Evolutionary conservation across 2,329 filamentous ascomycete species (phyloP), one percentile per base, ranked within the genome.

Genomic region (Ciborinia camelliae): DNA sequence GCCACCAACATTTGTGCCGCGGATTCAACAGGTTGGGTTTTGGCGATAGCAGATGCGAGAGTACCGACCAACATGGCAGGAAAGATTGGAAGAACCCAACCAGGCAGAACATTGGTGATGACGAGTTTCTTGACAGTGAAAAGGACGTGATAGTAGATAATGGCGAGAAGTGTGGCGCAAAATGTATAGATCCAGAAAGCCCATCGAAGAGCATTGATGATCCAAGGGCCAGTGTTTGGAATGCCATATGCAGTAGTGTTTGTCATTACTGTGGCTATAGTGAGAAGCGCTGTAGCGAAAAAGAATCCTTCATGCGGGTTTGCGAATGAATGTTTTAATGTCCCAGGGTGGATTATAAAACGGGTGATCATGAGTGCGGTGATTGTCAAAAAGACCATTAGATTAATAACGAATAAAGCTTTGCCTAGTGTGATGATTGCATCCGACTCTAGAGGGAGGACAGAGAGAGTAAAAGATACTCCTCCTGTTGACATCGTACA

Each of bases 401-500:
- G 76, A 75, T 92, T 90, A 74, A 88, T 71, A 71, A 90, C 80
- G 76, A 89, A 92, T 50, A 92, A 80, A n/a, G 84, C 81, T 32
- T 85, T 80, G 1, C 89, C 90, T 60, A 92, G 89, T 4, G 83
- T 82, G 10, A 78, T 76, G 2, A 92, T 77, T 0, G 88, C 88
- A 0, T 78, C 72, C 70, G 86, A 84, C 10, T 48, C 37, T 32
- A 54, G 15, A 14, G 90, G 89, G 53, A 86, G 84, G 4, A 82
- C 81, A 52, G 81, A 81, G 51, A 93, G 80, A 23, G 91, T 81
- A 8, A 88, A 77, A 0, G 89, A 84, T 1, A 92, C 75, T 0
- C 89, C 89, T 55, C 90, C 90, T 0, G 89, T 90, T 61, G 87
- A 89, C 90, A 92, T 92, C 2, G 88, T 88, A 41, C 86, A 79